Percentiles rank a stretch among this genome's conserved stretches.
These are phyloP conservation scores for Pleoardoris graminearum DNA, from an alignment of 2,329 filamentous ascomycete species.

Conservation along the genomic window DNA sequence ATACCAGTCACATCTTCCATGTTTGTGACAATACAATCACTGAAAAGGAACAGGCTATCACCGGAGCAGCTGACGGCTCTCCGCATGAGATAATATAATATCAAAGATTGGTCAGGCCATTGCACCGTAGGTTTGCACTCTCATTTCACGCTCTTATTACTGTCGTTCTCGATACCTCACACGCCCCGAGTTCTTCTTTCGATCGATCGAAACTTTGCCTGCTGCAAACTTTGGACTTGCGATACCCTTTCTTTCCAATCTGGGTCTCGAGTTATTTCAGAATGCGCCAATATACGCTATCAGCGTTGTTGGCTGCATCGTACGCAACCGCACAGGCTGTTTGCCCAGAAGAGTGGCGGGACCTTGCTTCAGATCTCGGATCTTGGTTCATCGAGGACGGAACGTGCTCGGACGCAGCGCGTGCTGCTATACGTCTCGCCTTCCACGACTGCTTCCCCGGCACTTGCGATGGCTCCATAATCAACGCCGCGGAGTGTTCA, in stretches of 20 bases:
- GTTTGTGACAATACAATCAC: neutral
- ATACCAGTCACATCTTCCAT: neutral
- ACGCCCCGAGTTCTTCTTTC: neutral
- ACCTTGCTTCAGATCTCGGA: slow-evolving; percentile 3
- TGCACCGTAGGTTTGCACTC: neutral
- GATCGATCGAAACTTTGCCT: neutral
- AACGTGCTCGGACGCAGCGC: slow-evolving; percentile 10
- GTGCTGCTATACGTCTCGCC: slow-evolving; percentile 13
- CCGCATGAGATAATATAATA: neutral
- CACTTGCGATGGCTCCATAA: slow-evolving; percentile 14
- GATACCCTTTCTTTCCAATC: neutral
- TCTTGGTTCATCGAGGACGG: neutral
- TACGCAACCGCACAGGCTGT: neutral
- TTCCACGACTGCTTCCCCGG: slow-evolving; percentile 16
- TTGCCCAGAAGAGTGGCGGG: slow-evolving; percentile 10
- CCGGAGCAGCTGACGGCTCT: slow-evolving; percentile 2
- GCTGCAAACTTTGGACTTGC: neutral
- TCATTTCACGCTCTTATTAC: neutral
- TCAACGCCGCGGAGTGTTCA: slow-evolving; percentile 9
- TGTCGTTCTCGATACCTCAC: neutral
- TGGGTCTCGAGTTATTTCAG: neutral
- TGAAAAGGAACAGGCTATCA: neutral
- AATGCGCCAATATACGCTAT: neutral
- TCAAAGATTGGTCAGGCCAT: neutral
- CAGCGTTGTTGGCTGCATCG: neutral